A percentile compares a stretch with the other conserved stretches of the same genome.
Conservation (phyloP, 148 eudicot species). For the Chenopodium album region DNA sequence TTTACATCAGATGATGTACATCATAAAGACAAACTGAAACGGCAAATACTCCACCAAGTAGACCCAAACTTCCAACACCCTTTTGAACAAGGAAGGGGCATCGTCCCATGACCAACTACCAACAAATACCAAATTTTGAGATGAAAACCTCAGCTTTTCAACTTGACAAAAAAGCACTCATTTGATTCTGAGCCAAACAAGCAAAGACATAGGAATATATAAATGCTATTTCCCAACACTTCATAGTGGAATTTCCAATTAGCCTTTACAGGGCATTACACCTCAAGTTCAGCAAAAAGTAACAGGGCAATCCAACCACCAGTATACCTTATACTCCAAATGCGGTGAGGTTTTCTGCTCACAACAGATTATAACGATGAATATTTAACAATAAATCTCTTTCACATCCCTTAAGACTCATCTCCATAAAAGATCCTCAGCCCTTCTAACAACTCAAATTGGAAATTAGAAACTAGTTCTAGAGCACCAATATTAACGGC, state of each 20-base stretch:
- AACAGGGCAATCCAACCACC: slow-evolving; percentile 14
- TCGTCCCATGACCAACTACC: slow-evolving; percentile 25
- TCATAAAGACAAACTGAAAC: slow-evolving; percentile 30
- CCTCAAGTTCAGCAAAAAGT: slow-evolving; percentile 17
- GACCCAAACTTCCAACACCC: slow-evolving; percentile 20
- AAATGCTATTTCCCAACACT: slow-evolving; percentile 20
- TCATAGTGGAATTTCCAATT: slow-evolving; percentile 11
- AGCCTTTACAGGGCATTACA: slow-evolving; percentile 18
- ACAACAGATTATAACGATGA: not conserved
- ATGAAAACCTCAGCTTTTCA: slow-evolving; percentile 16
- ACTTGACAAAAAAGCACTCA: slow-evolving; percentile 21
- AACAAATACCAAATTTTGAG: slow-evolving; percentile 15
- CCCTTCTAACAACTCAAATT: not conserved
- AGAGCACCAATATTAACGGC: not conserved
- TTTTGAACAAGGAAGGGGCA: slow-evolving; percentile 29
- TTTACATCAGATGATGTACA: slow-evolving; percentile 22
- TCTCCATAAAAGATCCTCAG: not conserved
- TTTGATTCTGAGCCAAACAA: slow-evolving; percentile 23
- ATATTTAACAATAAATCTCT: not conserved
- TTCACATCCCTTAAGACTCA: not conserved
- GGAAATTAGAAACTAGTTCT: not conserved
- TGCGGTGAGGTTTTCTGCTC: slow-evolving; percentile 4
- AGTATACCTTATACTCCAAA: slow-evolving; percentile 4
- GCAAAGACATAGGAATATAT: slow-evolving; percentile 27
- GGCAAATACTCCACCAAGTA: slow-evolving; percentile 29